Evolutionary conservation across 495 filamentous ascomycete species (phyloP).

Genomic region (Geoglossum glabrum): DNA sequence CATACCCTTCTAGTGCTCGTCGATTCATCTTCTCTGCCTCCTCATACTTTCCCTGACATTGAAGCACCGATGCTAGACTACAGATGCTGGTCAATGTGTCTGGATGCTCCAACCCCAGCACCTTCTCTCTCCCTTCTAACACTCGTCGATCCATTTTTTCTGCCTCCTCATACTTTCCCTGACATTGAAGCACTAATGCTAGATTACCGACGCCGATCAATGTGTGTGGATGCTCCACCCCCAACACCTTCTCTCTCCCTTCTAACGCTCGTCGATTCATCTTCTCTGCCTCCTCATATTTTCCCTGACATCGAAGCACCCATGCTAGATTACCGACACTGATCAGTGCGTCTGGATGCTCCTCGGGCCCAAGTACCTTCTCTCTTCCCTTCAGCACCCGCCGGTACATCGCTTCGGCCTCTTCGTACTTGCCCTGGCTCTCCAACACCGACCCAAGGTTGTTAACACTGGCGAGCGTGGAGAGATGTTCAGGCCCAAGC

Average conservation of each 20-base stretch:
- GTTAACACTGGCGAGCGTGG: slow-evolving; percentile 1
- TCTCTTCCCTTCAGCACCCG: not conserved
- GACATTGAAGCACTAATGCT: not conserved
- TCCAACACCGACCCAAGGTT: not conserved
- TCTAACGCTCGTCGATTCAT: no score
- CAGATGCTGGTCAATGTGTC: no score
- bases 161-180: no score
- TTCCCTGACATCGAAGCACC: no score
- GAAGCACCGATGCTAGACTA: no score
- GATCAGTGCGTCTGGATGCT: not conserved
- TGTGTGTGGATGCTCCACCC: not conserved
- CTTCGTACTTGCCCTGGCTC: not conserved
- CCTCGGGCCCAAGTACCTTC: slow-evolving; percentile 6
- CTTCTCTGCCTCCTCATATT: no score
- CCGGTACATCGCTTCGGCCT: slow-evolving; percentile 3
- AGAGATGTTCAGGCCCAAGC: slow-evolving; percentile 1
- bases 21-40: no score
- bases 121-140: no score
- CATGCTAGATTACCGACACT: not conserved
- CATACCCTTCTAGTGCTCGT: no score
- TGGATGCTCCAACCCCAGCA: slow-evolving; percentile 2
- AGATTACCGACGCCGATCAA: not conserved
- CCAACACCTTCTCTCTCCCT: no score
- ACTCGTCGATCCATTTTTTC: no score
- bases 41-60: no score